Percentiles rank a stretch among this genome's conserved stretches.
Conservation (phyloP, 164 flowering plant genomes). For the Annona squamosa region DNA sequence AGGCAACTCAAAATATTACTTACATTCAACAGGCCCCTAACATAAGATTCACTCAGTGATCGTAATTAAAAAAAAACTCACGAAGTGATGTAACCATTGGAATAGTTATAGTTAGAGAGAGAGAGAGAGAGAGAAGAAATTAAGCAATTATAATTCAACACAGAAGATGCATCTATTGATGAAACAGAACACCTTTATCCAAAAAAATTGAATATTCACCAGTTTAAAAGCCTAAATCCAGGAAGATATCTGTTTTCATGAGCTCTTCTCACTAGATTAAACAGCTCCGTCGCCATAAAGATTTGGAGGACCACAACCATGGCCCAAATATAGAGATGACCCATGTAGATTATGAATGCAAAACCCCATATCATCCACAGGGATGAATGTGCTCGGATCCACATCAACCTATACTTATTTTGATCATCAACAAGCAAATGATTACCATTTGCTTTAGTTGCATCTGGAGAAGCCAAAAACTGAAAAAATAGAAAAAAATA, state of each 20-base stretch:
- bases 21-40: too few relatives aligned
- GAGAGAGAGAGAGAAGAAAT: too few relatives aligned
- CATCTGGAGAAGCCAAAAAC: slow-evolving; percentile 46
- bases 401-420: slow-evolving; percentile 81
- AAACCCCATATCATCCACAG: slow-evolving; percentile 95
- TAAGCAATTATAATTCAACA: neutral
- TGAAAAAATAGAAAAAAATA: slow-evolving; percentile 2
- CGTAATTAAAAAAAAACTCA: too few relatives aligned
- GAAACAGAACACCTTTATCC: neutral
- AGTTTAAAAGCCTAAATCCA: slow-evolving; percentile 85
- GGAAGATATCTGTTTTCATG: slow-evolving; percentile 87
- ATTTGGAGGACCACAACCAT: slow-evolving; percentile 93
- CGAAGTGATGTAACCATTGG: too few relatives aligned
- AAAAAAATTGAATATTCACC: slow-evolving; percentile 37
- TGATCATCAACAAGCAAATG: slow-evolving; percentile 68
- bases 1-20: too few relatives aligned
- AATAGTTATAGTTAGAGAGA: too few relatives aligned
- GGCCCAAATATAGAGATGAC: slow-evolving; percentile 93
- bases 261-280: slow-evolving; percentile 68
- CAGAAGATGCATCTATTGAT: neutral
- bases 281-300: slow-evolving; percentile 85
- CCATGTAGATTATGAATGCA: slow-evolving; percentile 72
- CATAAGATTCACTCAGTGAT: too few relatives aligned
- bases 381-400: slow-evolving; percentile 65
- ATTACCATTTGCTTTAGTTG: slow-evolving; percentile 48